Evolutionary conservation across 805 yeast genomes (phyloP).

Genomic region (Tetrapisispora nanseiensis): DNA sequence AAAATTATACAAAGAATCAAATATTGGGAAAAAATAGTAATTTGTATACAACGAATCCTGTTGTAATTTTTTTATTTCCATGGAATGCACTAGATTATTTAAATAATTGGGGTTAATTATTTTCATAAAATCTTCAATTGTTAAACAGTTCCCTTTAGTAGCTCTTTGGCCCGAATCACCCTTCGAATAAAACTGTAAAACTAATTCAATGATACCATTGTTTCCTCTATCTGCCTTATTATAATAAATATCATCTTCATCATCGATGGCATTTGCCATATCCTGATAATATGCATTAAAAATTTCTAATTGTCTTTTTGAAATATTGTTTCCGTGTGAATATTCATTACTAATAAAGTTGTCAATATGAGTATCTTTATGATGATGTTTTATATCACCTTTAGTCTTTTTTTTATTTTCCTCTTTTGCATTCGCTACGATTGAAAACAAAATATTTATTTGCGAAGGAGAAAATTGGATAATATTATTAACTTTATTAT

Average conservation of each 20-base stretch:
- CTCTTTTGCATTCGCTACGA: slow-evolving; percentile 29
- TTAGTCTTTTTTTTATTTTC: slow-evolving; percentile 9
- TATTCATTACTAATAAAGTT: slow-evolving; percentile 23
- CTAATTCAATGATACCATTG: slow-evolving; percentile 11
- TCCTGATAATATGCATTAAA: slow-evolving; percentile 24
- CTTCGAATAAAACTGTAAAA: slow-evolving; percentile 6
- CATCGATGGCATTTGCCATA: slow-evolving; percentile 16
- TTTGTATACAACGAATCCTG: slow-evolving; percentile 26
- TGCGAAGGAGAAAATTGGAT: slow-evolving; percentile 35
- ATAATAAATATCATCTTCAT: slow-evolving; percentile 7
- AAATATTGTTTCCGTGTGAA: slow-evolving; percentile 14
- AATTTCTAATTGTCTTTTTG: slow-evolving; percentile 14
- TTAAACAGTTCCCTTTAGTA: slow-evolving; percentile 20
- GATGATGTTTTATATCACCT: slow-evolving; percentile 10
- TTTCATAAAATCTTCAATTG: slow-evolving; percentile 33
- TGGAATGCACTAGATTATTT: slow-evolving; percentile 27
- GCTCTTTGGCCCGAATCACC: slow-evolving; percentile 10
- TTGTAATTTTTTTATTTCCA: slow-evolving; percentile 23
- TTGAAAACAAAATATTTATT: slow-evolving; percentile 31
- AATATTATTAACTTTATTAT: slow-evolving; percentile 34
- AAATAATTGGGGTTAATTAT: slow-evolving; percentile 34
- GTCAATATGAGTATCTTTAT: slow-evolving; percentile 21
- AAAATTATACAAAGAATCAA: slow-evolving; percentile 82
- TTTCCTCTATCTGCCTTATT: slow-evolving; percentile 4
- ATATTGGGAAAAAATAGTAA: slow-evolving; percentile 48